phyloP scores from a whole-genome alignment of 345 rosid genomes.

The Carallia pectinifolia region DNA sequence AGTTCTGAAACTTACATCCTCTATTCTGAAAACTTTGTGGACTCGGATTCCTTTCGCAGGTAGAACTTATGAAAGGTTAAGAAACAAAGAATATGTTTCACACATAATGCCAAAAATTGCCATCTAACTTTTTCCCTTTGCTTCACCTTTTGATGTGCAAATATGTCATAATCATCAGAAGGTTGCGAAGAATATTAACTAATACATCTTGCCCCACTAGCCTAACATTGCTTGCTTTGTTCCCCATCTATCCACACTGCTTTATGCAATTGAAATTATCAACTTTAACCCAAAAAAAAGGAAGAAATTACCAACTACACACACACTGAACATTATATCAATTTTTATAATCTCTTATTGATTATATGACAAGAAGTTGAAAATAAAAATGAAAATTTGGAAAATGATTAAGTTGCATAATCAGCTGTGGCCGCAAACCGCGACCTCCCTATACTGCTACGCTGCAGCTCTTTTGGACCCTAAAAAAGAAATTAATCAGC shows the following conservation, averaged over 20 bases:
- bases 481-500: neutral
- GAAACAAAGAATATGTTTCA: neutral
- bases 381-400: neutral
- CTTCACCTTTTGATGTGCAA: neutral
- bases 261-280: neutral
- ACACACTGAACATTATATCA: no score
- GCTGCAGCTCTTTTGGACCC: no score
- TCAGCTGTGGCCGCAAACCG: neutral
- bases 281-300: no score
- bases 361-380: neutral
- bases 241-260: conserved; percentile 6
- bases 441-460: no score
- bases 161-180: conserved; percentile 3
- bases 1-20: conserved; percentile 8
- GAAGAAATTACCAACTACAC: no score
- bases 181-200: no score
- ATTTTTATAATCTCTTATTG: no score
- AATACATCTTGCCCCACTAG: neutral
- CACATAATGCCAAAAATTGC: conserved; percentile 10
- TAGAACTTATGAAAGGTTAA: neutral
- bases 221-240: neutral
- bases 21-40: conserved; percentile 8
- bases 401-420: conserved; percentile 1
- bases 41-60: conserved; percentile 14
- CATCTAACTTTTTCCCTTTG: neutral